Evolutionary conservation across 495 filamentous ascomycete species (phyloP).

Genomic region (Aspergillus incahuasiensis): DNA sequence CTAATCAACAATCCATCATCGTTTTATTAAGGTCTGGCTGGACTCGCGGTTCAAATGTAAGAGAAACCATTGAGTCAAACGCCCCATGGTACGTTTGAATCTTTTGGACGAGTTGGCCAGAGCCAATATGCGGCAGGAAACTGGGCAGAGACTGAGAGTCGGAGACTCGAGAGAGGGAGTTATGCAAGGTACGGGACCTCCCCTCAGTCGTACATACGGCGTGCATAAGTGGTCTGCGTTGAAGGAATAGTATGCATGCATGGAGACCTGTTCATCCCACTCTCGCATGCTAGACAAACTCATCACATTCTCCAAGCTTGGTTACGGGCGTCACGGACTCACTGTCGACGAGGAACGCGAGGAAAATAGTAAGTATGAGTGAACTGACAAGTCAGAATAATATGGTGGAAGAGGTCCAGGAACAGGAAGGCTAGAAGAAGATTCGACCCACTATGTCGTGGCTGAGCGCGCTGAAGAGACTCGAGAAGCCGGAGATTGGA

Average conservation of each 20-base stretch:
- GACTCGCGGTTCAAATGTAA: not conserved
- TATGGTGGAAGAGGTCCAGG: conserved; percentile 14
- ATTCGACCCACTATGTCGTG: conserved; percentile 15
- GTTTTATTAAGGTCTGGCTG: not conserved
- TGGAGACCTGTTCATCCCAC: conserved; percentile 5
- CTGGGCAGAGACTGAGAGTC: no score
- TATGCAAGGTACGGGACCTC: conserved; percentile 16
- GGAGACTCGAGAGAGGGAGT: no score
- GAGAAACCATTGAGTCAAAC: not conserved
- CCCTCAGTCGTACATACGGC: conserved; percentile 12
- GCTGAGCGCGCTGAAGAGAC: conserved; percentile 12
- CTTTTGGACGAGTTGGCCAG: conserved; percentile 2
- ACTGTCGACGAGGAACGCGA: conserved; percentile 16
- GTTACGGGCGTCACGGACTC: not conserved
- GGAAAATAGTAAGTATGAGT: conserved; percentile 2
- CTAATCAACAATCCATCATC: not conserved
- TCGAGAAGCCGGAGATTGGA: conserved; percentile 15
- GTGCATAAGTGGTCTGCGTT: conserved; percentile 10
- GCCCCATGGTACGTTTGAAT: not conserved
- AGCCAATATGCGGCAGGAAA: no score
- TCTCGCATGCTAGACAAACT: conserved; percentile 9
- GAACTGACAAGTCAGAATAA: conserved; percentile 22
- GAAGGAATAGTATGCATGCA: conserved; percentile 5
- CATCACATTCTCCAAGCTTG: conserved; percentile 9
- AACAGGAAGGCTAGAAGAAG: conserved; percentile 1